These are phyloP conservation scores for Fusarium papillatum DNA, from an alignment of 2,329 filamentous ascomycete species.

Conservation along the genomic window DNA sequence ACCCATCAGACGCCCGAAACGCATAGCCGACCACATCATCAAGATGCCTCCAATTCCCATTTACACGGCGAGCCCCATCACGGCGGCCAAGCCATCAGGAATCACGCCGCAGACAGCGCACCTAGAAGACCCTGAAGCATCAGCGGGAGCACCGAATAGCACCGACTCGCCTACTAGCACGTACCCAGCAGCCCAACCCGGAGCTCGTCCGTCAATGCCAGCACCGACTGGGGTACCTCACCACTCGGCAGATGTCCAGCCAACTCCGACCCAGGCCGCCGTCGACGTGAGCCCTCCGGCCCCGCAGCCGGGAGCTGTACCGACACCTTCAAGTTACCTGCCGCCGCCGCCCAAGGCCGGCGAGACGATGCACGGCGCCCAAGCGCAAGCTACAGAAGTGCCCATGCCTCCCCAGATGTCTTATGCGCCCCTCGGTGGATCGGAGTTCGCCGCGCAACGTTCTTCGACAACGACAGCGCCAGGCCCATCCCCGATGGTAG, in stretches of 20 bases:
- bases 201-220: constrained; percentile 54
- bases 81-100: constrained; percentile 65
- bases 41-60: constrained; percentile 74
- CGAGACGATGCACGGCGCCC: constrained; percentile 55
- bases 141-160: constrained; percentile 36
- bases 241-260: constrained; percentile 52
- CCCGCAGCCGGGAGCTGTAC: constrained; percentile 70
- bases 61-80: constrained; percentile 71
- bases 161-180: constrained; percentile 50
- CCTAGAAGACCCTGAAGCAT: constrained; percentile 35
- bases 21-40: not conserved
- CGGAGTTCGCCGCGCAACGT: constrained; percentile 58
- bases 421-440: constrained; percentile 60
- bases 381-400: constrained; percentile 54
- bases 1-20: not conserved
- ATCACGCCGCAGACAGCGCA: constrained; percentile 60
- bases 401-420: constrained; percentile 62
- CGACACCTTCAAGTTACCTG: constrained; percentile 55
- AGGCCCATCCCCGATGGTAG: constrained; percentile 43
- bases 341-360: constrained; percentile 67
- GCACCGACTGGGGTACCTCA: constrained; percentile 56
- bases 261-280: constrained; percentile 58
- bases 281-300: constrained; percentile 59
- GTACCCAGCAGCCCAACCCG: constrained; percentile 44
- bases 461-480: constrained; percentile 58